phyloP scores from a whole-genome alignment of 371 early-diverging fungal genomes.

The Phascolomyces articulosus region DNA sequence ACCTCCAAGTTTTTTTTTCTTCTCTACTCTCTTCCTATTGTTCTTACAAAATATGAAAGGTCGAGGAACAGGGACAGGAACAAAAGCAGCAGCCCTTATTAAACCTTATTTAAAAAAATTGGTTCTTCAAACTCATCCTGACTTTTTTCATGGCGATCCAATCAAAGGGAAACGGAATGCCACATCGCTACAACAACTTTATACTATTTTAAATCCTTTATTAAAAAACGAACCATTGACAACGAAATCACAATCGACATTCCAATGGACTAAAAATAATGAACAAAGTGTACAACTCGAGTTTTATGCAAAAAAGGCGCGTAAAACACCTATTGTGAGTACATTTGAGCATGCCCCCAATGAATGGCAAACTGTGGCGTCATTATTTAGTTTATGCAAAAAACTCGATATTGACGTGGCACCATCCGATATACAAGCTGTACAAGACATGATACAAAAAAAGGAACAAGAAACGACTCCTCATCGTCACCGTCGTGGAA shows the following conservation, averaged over 20 bases:
- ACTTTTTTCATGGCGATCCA: slow-evolving; percentile 36
- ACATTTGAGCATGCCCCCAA: not conserved
- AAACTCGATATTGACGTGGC: slow-evolving; percentile 7
- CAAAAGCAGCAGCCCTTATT: slow-evolving; percentile 13
- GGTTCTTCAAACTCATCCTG: slow-evolving; percentile 45
- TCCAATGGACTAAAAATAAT: too few relatives aligned
- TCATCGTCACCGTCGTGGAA: not conserved
- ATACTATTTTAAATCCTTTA: slow-evolving; percentile 18
- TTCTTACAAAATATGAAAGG: not conserved
- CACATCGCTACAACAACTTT: slow-evolving; percentile 33
- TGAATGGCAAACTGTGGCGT: slow-evolving; percentile 10
- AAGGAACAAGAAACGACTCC: not conserved
- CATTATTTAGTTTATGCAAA: slow-evolving; percentile 2
- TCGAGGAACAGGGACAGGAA: too few relatives aligned
- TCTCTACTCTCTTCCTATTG: not conserved
- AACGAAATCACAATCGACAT: too few relatives aligned
- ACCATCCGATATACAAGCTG: slow-evolving; percentile 6
- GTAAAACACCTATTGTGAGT: not conserved
- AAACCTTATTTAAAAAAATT: slow-evolving; percentile 45
- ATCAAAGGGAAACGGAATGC: slow-evolving; percentile 36
- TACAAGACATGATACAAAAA: slow-evolving; percentile 1
- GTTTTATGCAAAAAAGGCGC: slow-evolving; percentile 14
- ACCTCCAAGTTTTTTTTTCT: too few relatives aligned
- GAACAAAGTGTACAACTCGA: not conserved
- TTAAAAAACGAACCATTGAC: not conserved